Evolutionary conservation across 495 filamentous ascomycete species (phyloP), one percentile per base, ranked within the genome.

Genomic region (Jackrogersella multiformis): DNA sequence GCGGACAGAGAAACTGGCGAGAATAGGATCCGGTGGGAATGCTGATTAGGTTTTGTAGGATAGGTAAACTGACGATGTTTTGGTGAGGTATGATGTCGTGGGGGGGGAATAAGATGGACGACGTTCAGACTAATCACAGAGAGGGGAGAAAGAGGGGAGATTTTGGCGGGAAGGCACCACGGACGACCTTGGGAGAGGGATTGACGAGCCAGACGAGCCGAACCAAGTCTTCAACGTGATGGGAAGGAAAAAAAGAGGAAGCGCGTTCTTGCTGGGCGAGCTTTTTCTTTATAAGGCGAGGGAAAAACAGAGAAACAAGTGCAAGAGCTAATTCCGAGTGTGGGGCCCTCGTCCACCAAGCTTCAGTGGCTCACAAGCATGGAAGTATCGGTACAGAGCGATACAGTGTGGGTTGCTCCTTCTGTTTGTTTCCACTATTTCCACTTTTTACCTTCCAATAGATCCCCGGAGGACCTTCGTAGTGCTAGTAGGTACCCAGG

Each of bases 191-290:
- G 72, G 67, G 66, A 58, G 66, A 58, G 68, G 64, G 71, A 73
- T 75, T 71, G 71, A 73, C 57, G 16, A 71, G 70, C 67, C 58
- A 71, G 73, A 64, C 67, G 61, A 59, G 59, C 60, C 69, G 73
- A 73, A 72, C 70, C 52, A 73, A 72, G 69, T 72, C 72, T 71
- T 70, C 71, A 68, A 77, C 73, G 71, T 69, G 74, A 70, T 72
- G 74, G 61, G 66, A 61, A 59, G 66, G 63, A 55, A 58, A 62
- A 64, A 68, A 73, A 63, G 61, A 48, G 42, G 61, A 72, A 70
- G 56, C 65, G 74, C 70, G 69, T 73, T 68, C 61, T 61, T 56
- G 52, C 66, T 71, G 71, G 70, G 70, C 64, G 67, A 71, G 56
- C 56, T 51, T 59, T 61, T 69, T 69, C 71, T 71, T 75, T 75